Percentiles rank a stretch among this genome's conserved stretches.
phyloP scores from a whole-genome alignment of 164 flowering plant genomes.

The Tetrastigma voinierianum region DNA sequence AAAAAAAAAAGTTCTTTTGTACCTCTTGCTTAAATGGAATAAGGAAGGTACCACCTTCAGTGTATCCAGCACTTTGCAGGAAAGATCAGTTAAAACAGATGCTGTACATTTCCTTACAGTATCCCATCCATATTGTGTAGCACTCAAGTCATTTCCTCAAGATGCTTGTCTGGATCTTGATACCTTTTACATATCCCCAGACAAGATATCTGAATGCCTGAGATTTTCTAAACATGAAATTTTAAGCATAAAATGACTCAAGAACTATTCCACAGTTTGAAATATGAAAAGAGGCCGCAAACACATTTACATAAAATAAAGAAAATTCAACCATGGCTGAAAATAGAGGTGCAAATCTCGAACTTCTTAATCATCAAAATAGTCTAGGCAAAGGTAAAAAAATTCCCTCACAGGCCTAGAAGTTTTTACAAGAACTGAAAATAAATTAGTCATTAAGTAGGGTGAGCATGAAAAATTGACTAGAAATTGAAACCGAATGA shows the following conservation, averaged over 20 bases:
- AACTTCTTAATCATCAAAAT: background rate
- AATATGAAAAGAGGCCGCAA: background rate
- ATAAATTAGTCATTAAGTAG: background rate
- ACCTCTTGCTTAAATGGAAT: conserved; percentile 85
- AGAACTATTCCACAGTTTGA: conserved; percentile 9
- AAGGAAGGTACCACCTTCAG: conserved; percentile 85
- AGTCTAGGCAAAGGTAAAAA: background rate
- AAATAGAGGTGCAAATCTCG: background rate
- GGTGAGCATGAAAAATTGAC: background rate
- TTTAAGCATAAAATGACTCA: conserved; percentile 4
- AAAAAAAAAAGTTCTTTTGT: background rate
- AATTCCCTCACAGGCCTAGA: too few species aligned
- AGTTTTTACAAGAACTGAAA: too few species aligned
- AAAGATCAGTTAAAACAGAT: conserved; percentile 80
- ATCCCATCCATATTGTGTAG: conserved; percentile 84
- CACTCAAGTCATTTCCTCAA: conserved; percentile 84
- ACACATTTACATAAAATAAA: background rate
- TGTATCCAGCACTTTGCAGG: conserved; percentile 51
- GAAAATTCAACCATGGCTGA: background rate
- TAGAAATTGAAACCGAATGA: background rate
- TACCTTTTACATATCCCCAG: conserved; percentile 91
- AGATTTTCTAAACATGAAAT: conserved; percentile 13
- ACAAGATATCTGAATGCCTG: conserved; percentile 85
- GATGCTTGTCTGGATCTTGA: conserved; percentile 85
- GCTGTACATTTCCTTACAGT: conserved; percentile 92